Percentiles rank a stretch among this genome's conserved stretches.
These are phyloP conservation scores for Calocera cornea DNA, from an alignment of 768 basidiomycete species.

Conservation along the genomic window DNA sequence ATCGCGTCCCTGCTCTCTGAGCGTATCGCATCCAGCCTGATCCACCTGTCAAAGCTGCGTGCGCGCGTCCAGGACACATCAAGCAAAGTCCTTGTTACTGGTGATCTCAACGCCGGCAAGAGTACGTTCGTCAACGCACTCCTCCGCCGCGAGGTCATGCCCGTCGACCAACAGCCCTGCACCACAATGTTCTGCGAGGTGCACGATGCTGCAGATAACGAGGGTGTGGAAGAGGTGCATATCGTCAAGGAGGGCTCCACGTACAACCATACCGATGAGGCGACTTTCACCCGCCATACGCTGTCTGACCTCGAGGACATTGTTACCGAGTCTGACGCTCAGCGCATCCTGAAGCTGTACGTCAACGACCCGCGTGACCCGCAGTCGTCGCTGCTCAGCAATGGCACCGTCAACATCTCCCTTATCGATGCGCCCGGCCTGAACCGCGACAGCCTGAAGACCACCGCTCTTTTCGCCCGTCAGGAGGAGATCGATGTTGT, in stretches of 20 bases:
- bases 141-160: constrained; percentile 81
- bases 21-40: constrained; percentile 55
- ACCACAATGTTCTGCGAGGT: constrained; percentile 97
- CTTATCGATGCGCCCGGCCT: constrained; percentile 97
- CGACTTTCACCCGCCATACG: constrained; percentile 57
- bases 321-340: constrained; percentile 54
- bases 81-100: constrained; percentile 93
- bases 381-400: constrained; percentile 76
- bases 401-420: constrained; percentile 92
- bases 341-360: constrained; percentile 76
- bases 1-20: constrained; percentile 86
- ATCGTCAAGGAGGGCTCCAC: constrained; percentile 50
- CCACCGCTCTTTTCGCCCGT: constrained; percentile 86
- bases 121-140: constrained; percentile 96
- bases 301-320: constrained; percentile 66
- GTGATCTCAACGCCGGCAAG: constrained; percentile 96
- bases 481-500: constrained; percentile 98
- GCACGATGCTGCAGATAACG: constrained; percentile 72
- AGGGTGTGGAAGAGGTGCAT: constrained; percentile 73
- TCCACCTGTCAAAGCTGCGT: constrained; percentile 73
- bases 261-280: constrained; percentile 58
- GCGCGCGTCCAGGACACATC: constrained; percentile 80
- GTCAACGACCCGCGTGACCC: constrained; percentile 66
- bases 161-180: constrained; percentile 94
- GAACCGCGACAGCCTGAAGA: constrained; percentile 88